Percentiles rank a stretch among this genome's conserved stretches.
These are phyloP conservation scores for Venturia nashicola DNA, from an alignment of 2,329 filamentous ascomycete species.

Conservation along the genomic window DNA sequence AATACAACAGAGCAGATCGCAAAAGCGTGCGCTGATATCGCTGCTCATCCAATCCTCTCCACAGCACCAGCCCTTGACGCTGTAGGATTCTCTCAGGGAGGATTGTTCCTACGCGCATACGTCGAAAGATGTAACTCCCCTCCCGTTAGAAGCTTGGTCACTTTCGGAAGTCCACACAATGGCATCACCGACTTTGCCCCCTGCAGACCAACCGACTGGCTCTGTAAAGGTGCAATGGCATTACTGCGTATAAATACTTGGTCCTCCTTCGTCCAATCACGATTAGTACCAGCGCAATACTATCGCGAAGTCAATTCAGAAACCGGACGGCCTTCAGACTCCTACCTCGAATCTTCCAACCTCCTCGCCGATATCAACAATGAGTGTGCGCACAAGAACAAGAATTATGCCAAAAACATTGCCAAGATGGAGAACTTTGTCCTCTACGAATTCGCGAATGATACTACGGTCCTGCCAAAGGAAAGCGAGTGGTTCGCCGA, in stretches of 20 bases:
- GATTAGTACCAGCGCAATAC: conserved; percentile 88
- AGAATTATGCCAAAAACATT: conserved; percentile 60
- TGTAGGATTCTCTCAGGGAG: conserved; percentile 89
- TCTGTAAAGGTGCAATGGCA: conserved; percentile 71
- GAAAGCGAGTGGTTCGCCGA: conserved; percentile 87
- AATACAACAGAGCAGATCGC: conserved; percentile 72
- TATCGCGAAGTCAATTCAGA: conserved; percentile 56
- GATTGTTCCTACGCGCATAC: conserved; percentile 87
- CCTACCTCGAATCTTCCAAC: conserved; percentile 70
- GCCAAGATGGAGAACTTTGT: conserved; percentile 61
- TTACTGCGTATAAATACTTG: conserved; percentile 72
- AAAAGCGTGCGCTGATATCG: conserved; percentile 65
- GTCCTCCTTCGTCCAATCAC: conserved; percentile 62
- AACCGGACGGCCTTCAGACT: conserved; percentile 42
- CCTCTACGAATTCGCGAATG: conserved; percentile 82
- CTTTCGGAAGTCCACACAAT: conserved; percentile 85
- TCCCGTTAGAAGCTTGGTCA: conserved; percentile 66
- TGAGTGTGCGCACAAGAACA: conserved; percentile 65
- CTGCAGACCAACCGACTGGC: conserved; percentile 59
- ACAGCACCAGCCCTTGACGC: conserved; percentile 78
- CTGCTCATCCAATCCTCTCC: conserved; percentile 64
- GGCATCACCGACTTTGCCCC: conserved; percentile 74
- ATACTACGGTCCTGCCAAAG: conserved; percentile 77
- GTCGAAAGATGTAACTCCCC: conserved; percentile 75
- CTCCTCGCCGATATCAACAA: conserved; percentile 97